Evolutionary conservation across 257 asterid genomes (phyloP).

Genomic region (Petunia secreta): DNA sequence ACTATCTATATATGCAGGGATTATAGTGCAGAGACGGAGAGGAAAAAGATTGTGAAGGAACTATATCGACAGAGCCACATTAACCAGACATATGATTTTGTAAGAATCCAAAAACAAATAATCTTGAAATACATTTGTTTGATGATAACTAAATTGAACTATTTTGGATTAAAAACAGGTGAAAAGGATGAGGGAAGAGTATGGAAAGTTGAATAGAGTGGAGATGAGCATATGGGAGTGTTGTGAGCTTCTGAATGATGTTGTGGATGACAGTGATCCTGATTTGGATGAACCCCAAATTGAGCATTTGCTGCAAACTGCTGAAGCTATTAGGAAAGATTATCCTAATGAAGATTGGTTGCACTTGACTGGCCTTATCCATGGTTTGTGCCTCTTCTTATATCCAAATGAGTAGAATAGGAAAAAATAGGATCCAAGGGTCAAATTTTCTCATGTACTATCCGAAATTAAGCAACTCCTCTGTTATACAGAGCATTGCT

Average conservation of each 20-base stretch:
- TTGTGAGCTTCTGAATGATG: slow-evolving; percentile 49
- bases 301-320: slow-evolving; percentile 52
- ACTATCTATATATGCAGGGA: slow-evolving; percentile 32
- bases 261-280: slow-evolving; percentile 55
- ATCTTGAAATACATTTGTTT: background rate
- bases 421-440: no score
- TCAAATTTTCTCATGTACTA: no score
- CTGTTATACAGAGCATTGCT: no score
- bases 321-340: slow-evolving; percentile 54
- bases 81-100: slow-evolving; percentile 42
- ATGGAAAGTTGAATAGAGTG: slow-evolving; percentile 35
- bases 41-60: slow-evolving; percentile 30
- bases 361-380: slow-evolving; percentile 51
- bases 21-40: slow-evolving; percentile 34
- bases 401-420: background rate
- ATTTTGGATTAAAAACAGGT: slow-evolving; percentile 31
- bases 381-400: slow-evolving; percentile 32
- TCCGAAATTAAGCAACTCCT: background rate
- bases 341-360: slow-evolving; percentile 56
- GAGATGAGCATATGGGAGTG: slow-evolving; percentile 65
- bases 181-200: slow-evolving; percentile 40
- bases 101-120: slow-evolving; percentile 6
- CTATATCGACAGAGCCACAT: slow-evolving; percentile 40
- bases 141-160: background rate
- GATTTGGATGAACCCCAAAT: slow-evolving; percentile 59